Conservation (phyloP, 495 filamentous ascomycete species). For the Aspergillus leporis region DNA sequence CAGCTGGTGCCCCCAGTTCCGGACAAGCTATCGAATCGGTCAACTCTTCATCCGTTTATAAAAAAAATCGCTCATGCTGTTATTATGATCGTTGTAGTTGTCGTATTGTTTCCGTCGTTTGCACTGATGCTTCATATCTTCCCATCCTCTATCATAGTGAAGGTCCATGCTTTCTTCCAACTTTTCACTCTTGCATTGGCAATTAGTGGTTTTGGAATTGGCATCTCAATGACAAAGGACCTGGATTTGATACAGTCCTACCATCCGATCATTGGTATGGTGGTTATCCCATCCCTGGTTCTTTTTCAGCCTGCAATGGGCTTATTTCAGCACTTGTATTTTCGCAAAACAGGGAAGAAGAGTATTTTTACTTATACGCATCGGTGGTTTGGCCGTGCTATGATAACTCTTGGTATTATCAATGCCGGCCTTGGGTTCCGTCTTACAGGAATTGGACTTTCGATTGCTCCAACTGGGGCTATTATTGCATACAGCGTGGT, state of each 20-base stretch:
- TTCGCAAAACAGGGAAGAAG: constrained; percentile 42
- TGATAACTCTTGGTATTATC: constrained; percentile 62
- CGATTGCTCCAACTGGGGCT: constrained; percentile 28
- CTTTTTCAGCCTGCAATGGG: constrained; percentile 64
- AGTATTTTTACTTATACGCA: constrained; percentile 61
- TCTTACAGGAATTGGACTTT: constrained; percentile 36
- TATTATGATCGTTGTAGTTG: constrained; percentile 38
- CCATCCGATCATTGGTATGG: constrained; percentile 54
- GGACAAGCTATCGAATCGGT: constrained; percentile 5
- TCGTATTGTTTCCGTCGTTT: constrained; percentile 47
- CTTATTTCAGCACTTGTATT: constrained; percentile 60
- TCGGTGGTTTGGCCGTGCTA: constrained; percentile 82
- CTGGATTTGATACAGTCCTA: constrained; percentile 16
- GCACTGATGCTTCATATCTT: constrained; percentile 43
- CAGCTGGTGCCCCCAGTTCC: no score
- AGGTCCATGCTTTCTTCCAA: constrained; percentile 60
- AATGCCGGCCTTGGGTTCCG: constrained; percentile 71
- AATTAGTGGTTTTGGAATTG: constrained; percentile 60
- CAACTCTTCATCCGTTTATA: background rate
- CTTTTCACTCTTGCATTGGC: constrained; percentile 53
- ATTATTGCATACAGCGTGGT: constrained; percentile 61
- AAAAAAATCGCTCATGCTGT: constrained; percentile 34
- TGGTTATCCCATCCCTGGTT: constrained; percentile 54
- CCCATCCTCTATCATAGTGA: constrained; percentile 20
- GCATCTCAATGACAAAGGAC: constrained; percentile 46